These are phyloP conservation scores for Astrothelium subdiscretum DNA, from an alignment of 495 filamentous ascomycete genomes.

Conservation along the genomic window DNA sequence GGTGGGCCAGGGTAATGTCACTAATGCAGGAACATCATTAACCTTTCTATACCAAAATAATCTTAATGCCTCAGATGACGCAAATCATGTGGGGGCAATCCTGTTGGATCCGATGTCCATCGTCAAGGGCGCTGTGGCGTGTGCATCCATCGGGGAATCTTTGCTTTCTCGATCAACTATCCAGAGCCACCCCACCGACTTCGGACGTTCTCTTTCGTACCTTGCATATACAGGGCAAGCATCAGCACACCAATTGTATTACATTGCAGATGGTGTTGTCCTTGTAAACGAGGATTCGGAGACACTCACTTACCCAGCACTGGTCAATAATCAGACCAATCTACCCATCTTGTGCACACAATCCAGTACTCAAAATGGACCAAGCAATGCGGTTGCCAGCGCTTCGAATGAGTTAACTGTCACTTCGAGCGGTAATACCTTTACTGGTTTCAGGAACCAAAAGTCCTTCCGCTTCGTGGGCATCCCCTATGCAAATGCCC, in stretches of 20 bases:
- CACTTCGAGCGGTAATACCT: conserved; percentile 27
- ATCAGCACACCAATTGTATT: conserved; percentile 26
- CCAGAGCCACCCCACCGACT: conserved; percentile 27
- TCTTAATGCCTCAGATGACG: conserved; percentile 35
- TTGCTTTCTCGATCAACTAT: conserved; percentile 29
- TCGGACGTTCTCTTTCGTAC: conserved; percentile 29
- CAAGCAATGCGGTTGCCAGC: conserved; percentile 14
- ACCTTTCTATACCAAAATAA: conserved; percentile 39
- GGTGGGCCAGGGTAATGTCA: conserved; percentile 1
- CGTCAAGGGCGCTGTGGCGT: conserved; percentile 27
- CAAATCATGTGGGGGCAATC: conserved; percentile 35
- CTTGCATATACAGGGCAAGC: conserved; percentile 23
- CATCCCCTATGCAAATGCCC: conserved; percentile 38
- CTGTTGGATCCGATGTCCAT: conserved; percentile 28
- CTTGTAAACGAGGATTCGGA: conserved; percentile 9
- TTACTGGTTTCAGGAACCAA: conserved; percentile 38
- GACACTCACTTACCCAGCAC: conserved; percentile 13
- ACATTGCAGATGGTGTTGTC: conserved; percentile 28
- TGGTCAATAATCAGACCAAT: conserved; percentile 11
- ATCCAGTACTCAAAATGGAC: conserved; percentile 21
- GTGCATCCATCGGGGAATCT: conserved; percentile 32
- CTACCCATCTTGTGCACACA: conserved; percentile 37
- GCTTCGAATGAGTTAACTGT: conserved; percentile 26
- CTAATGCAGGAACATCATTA: conserved; percentile 31
- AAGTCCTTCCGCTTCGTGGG: conserved; percentile 44